Percentiles rank a stretch among this genome's conserved stretches.
Evolutionary conservation across 164 flowering plant species (phyloP).

Genomic region (Chloranthus sessilifolius): DNA sequence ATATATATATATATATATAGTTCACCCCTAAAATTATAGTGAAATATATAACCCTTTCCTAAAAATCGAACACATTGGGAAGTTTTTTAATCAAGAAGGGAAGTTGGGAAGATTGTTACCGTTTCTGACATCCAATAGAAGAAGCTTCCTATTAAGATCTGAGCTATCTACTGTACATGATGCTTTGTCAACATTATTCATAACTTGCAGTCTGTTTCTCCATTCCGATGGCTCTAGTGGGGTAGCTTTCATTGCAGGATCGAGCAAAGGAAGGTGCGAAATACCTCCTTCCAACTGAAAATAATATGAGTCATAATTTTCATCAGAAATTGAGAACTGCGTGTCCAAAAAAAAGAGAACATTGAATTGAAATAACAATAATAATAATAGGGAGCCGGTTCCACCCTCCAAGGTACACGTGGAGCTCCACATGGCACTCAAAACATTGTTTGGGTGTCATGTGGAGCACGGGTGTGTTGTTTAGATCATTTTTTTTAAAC

Average conservation of each 20-base stretch:
- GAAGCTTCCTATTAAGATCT: constrained; percentile 15
- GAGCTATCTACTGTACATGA: constrained; percentile 15
- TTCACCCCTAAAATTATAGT: no score
- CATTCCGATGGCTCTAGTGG: constrained; percentile 80
- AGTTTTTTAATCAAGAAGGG: no score
- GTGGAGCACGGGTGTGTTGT: no score
- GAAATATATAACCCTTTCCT: no score
- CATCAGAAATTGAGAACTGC: not conserved
- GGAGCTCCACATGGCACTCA: no score
- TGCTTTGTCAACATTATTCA: constrained; percentile 20
- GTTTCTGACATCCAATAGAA: constrained; percentile 86
- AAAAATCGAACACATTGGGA: no score
- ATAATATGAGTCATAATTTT: not conserved
- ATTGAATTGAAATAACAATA: not conserved
- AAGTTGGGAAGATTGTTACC: constrained; percentile 34
- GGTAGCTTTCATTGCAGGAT: constrained; percentile 73
- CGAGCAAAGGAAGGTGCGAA: constrained; percentile 80
- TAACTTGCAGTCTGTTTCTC: constrained; percentile 55
- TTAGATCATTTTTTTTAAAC: no score
- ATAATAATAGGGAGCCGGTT: no score
- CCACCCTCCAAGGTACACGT: no score
- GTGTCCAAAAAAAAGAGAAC: not conserved
- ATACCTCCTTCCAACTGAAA: constrained; percentile 74
- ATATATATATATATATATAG: no score
- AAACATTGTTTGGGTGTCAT: no score